Evolutionary conservation across 192 early-diverging fungal genomes (phyloP).

Genomic region (Coemansia sp.): DNA sequence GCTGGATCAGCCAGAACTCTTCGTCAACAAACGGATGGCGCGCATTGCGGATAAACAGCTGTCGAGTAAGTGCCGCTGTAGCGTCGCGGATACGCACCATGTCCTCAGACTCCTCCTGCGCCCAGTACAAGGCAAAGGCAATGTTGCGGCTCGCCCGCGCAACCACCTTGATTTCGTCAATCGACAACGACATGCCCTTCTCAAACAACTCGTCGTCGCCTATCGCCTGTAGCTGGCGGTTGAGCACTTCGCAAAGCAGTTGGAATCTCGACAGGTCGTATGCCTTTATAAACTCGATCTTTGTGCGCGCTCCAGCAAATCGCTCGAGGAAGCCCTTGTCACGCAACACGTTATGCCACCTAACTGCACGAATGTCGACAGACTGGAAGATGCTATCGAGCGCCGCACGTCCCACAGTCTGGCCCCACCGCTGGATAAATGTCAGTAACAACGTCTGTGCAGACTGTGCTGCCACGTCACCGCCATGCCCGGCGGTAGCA

Average conservation of each 20-base stretch:
- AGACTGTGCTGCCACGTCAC: not conserved
- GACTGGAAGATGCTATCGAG: slow-evolving; percentile 47
- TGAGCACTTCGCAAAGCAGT: slow-evolving; percentile 74
- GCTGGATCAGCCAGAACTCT: slow-evolving; percentile 48
- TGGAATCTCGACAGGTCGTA: slow-evolving; percentile 48
- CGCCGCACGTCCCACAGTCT: slow-evolving; percentile 31
- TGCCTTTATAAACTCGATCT: slow-evolving; percentile 24
- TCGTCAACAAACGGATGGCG: slow-evolving; percentile 47
- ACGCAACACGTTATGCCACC: slow-evolving; percentile 29
- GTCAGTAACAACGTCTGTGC: slow-evolving; percentile 43
- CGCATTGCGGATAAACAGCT: slow-evolving; percentile 59
- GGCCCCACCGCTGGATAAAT: slow-evolving; percentile 50
- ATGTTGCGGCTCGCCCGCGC: slow-evolving; percentile 61
- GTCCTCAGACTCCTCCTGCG: slow-evolving; percentile 36
- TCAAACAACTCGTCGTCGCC: slow-evolving; percentile 89
- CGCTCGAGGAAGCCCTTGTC: slow-evolving; percentile 29
- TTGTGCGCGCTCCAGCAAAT: slow-evolving; percentile 34
- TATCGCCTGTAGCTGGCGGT: slow-evolving; percentile 71
- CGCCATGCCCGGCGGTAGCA: not conserved
- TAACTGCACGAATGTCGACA: slow-evolving; percentile 45
- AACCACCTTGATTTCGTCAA: slow-evolving; percentile 27
- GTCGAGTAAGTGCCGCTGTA: slow-evolving; percentile 68
- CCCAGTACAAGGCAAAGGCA: slow-evolving; percentile 76
- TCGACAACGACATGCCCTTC: slow-evolving; percentile 39
- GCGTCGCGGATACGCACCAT: slow-evolving; percentile 61